Percentiles rank a stretch among this genome's conserved stretches.
These are phyloP conservation scores for Mollisiaceae sp. DNA, from an alignment of 2,329 filamentous ascomycete species.

Conservation along the genomic window DNA sequence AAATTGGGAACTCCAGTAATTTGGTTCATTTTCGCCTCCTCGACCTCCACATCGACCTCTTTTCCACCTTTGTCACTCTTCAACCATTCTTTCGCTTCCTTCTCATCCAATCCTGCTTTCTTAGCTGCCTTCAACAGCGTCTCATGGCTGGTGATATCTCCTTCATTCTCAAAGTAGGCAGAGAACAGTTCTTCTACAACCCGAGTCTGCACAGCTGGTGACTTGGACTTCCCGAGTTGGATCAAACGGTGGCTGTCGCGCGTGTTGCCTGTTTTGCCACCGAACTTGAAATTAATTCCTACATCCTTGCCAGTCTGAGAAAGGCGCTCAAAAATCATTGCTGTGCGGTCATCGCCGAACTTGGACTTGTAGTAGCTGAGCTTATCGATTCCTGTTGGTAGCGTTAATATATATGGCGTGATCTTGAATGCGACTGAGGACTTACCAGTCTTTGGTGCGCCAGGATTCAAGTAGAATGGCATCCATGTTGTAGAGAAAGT, in stretches of 20 bases:
- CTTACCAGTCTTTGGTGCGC: slow-evolving; percentile 56
- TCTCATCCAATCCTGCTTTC: slow-evolving; percentile 57
- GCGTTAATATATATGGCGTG: slow-evolving; percentile 21
- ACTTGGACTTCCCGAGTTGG: slow-evolving; percentile 66
- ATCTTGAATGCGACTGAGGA: slow-evolving; percentile 28
- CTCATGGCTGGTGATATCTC: slow-evolving; percentile 64
- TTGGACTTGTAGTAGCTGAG: slow-evolving; percentile 63
- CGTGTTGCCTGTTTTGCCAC: slow-evolving; percentile 75
- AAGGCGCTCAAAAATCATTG: slow-evolving; percentile 63
- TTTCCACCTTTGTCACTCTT: slow-evolving; percentile 58
- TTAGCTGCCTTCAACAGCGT: slow-evolving; percentile 58
- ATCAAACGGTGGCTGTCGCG: slow-evolving; percentile 80
- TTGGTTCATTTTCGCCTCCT: slow-evolving; percentile 49
- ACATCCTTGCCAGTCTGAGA: slow-evolving; percentile 62
- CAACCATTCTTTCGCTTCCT: slow-evolving; percentile 60
- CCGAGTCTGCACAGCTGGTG: slow-evolving; percentile 57
- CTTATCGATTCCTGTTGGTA: slow-evolving; percentile 52
- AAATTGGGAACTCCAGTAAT: slow-evolving; percentile 77
- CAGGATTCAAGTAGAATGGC: slow-evolving; percentile 81
- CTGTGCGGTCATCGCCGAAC: slow-evolving; percentile 65
- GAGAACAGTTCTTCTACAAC: slow-evolving; percentile 68
- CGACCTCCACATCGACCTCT: slow-evolving; percentile 43
- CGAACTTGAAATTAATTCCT: slow-evolving; percentile 76
- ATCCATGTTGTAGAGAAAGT: slow-evolving; percentile 77
- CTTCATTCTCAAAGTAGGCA: slow-evolving; percentile 68